Base-by-base conservation (phyloP, 331 rosid genomes). In the Pyrus hybrid region DNA sequence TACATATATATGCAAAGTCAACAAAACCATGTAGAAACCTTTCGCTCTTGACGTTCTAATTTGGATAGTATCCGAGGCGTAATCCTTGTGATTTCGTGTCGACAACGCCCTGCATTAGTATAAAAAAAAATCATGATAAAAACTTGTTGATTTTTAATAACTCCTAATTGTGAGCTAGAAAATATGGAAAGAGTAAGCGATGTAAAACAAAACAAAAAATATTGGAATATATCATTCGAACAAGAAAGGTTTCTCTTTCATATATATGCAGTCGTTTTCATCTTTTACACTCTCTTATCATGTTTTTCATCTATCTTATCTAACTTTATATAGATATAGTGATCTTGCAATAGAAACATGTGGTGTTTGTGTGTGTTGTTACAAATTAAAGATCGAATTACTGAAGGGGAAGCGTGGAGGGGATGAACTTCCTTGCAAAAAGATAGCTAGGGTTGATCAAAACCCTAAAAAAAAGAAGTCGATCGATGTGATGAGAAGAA, bases 191-290 rank as follows among this genome's bases (percentile, higher is more conserved):
- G 33, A 56, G 35, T 10, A 43, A 43, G 37, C 35, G 28, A 71
- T n/a, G 29, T 37, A 71, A 77, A 77, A 29, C 56, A 63, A 69
- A 58, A 63, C 71, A 70, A 41, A 41, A 41, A 41, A 41, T 41
- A 11, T 41, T 18, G 57, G 83, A 69, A 74, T 79, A 41, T 41
- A 41, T 41, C 47, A 78, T 74, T 57, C 43, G 70, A 30, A 45
- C 41, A 64, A 23, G 47, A 72, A 56, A 17, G 37, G 75, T 75
- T 75, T 72, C 76, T 70, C 78, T 75, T 51, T 75, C 49, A n/a
- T n/a, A 37, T 37, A 37, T 37, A 18, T 64, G 67, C 60, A 33
- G 47, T 62, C 32, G 29, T 68, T 69, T 77, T 73, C 51, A 61
- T 64, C 62, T 80, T 76, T 64, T 60, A 16, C 70, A 63, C 32